These are phyloP conservation scores for Fusarium nelsonii DNA, from an alignment of 2,329 filamentous ascomycete species.

Conservation along the genomic window DNA sequence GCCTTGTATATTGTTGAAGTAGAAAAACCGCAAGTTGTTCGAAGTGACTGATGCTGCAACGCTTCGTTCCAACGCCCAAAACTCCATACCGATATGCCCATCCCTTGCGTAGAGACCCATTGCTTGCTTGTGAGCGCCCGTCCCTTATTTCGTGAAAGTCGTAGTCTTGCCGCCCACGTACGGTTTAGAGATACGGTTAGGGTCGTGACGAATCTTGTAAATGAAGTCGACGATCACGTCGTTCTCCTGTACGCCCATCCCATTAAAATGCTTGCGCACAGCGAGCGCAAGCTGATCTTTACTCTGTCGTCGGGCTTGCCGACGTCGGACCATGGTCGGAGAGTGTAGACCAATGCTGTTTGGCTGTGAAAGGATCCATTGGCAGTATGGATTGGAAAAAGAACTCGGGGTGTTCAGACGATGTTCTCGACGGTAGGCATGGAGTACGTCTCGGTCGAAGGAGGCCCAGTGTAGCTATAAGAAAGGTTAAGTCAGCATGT, in stretches of 20 bases:
- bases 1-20: slow-evolving; percentile 20
- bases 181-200: slow-evolving; percentile 48
- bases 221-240: slow-evolving; percentile 85
- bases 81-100: slow-evolving; percentile 35
- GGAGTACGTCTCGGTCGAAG: slow-evolving; percentile 75
- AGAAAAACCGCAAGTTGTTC: slow-evolving; percentile 8
- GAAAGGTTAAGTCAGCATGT: slow-evolving; percentile 29
- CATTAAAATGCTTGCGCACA: slow-evolving; percentile 87
- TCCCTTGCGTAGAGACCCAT: slow-evolving; percentile 22
- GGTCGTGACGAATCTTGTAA: slow-evolving; percentile 69
- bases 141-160: slow-evolving; percentile 30
- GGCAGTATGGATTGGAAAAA: slow-evolving; percentile 73
- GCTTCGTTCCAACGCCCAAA: slow-evolving; percentile 36
- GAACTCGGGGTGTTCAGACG: slow-evolving; percentile 77
- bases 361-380: slow-evolving; percentile 71
- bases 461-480: slow-evolving; percentile 73
- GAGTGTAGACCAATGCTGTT: slow-evolving; percentile 77
- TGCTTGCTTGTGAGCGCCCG: neutral
- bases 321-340: slow-evolving; percentile 79
- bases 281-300: slow-evolving; percentile 78
- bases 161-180: slow-evolving; percentile 14
- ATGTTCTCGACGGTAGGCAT: slow-evolving; percentile 81
- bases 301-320: slow-evolving; percentile 73
- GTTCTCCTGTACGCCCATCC: slow-evolving; percentile 81
- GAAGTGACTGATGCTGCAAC: slow-evolving; percentile 25